Percentiles rank a stretch among this genome's conserved stretches.
Conservation (phyloP, 805 yeast genomes). For the Brettanomyces anomalus region DNA sequence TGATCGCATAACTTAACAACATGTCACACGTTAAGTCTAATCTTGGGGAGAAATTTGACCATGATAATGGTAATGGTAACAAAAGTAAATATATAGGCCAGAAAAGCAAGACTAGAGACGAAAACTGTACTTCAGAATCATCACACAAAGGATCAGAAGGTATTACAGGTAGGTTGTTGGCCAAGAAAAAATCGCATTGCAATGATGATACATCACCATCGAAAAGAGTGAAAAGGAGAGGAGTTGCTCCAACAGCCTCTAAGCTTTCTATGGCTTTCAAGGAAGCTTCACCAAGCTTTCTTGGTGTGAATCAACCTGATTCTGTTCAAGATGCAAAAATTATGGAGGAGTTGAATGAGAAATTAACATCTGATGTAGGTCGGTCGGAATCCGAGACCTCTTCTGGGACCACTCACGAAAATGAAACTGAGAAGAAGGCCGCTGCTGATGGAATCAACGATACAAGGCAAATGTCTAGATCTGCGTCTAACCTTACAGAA, state of each 20-base stretch:
- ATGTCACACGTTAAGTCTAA: no score
- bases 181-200: no score
- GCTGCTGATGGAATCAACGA: neutral
- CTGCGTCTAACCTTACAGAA: neutral
- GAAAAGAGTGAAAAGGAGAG: no score
- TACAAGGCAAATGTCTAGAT: neutral
- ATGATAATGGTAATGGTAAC: no score
- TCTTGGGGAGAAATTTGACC: no score
- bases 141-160: no score
- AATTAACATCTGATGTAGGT: neutral
- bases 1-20: no score
- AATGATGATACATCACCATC: no score
- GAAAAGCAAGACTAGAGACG: no score
- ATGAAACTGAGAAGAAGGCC: neutral
- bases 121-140: no score
- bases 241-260: slow-evolving; percentile 7
- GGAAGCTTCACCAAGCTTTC: slow-evolving; percentile 15
- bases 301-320: slow-evolving; percentile 16
- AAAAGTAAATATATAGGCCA: no score
- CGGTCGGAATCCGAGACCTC: neutral
- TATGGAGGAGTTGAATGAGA: slow-evolving; percentile 16
- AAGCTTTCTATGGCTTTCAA: slow-evolving; percentile 23
- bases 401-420: neutral
- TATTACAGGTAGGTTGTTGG: no score
- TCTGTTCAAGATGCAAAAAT: slow-evolving; percentile 19